These are phyloP conservation scores for Leishmania turanica DNA, from an alignment of 208 protist species.

Conservation along the genomic window DNA sequence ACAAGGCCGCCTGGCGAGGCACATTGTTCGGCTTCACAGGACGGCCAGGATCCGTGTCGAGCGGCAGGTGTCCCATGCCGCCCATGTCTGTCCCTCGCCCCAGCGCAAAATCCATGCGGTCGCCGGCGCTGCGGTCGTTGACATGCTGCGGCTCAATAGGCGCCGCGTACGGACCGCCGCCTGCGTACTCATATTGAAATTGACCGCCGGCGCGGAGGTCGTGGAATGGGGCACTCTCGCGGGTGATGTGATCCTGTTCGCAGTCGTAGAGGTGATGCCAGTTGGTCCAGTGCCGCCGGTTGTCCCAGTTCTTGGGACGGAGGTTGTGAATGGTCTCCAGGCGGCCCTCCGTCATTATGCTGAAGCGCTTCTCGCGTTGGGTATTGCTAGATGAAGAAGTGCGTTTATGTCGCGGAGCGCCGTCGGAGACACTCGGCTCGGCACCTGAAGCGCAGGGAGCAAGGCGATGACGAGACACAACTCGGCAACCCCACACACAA, in stretches of 20 bases:
- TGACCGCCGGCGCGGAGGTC: conserved; percentile 88
- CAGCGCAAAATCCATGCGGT: conserved; percentile 87
- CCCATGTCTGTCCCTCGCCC: conserved; percentile 63
- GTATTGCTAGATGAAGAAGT: background rate
- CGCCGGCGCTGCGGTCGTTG: conserved; percentile 57
- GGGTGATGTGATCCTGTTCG: conserved; percentile 82
- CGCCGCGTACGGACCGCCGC: conserved; percentile 54
- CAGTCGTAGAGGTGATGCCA: conserved; percentile 92
- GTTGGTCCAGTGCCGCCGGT: conserved; percentile 90
- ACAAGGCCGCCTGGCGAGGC: conserved; percentile 48
- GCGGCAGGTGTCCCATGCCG: conserved; percentile 54
- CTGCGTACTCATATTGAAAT: conserved; percentile 90
- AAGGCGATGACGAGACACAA: background rate
- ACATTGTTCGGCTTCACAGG: conserved; percentile 44
- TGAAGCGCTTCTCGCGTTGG: background rate
- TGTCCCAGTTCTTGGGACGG: conserved; percentile 91
- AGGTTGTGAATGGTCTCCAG: conserved; percentile 91
- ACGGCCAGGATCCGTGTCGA: conserved; percentile 70
- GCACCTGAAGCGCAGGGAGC: background rate
- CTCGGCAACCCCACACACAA: background rate
- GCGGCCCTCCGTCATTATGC: conserved; percentile 92
- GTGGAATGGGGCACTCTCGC: conserved; percentile 90
- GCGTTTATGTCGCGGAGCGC: background rate
- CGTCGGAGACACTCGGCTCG: background rate
- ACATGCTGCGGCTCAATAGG: conserved; percentile 61